Evolutionary conservation across 2,329 filamentous ascomycete genomes (phyloP).

Genomic region (Aspergillus glaucus): DNA sequence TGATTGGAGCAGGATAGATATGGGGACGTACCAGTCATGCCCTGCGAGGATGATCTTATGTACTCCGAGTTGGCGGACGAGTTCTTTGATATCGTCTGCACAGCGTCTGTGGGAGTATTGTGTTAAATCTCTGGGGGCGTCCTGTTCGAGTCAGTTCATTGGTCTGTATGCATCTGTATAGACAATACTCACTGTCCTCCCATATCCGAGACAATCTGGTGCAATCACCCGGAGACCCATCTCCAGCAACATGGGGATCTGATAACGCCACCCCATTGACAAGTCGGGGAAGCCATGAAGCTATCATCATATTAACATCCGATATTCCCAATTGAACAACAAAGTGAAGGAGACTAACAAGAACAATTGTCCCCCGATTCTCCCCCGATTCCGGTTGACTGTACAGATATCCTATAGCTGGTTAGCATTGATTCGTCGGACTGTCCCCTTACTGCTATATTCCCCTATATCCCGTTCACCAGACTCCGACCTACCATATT

Average conservation of each 20-base stretch:
- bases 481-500: constrained; percentile 48
- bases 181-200: constrained; percentile 53
- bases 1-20: not conserved
- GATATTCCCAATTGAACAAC: not conserved
- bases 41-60: constrained; percentile 71
- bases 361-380: constrained; percentile 49
- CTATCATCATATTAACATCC: constrained; percentile 21
- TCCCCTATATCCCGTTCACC: not conserved
- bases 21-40: constrained; percentile 64
- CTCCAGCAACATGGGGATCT: constrained; percentile 69
- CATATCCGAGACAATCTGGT: constrained; percentile 83
- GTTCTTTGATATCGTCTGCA: constrained; percentile 66
- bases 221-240: constrained; percentile 73
- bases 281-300: constrained; percentile 81
- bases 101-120: constrained; percentile 68
- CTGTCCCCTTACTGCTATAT: not conserved
- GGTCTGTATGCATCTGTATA: not conserved
- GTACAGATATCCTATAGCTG: constrained; percentile 45
- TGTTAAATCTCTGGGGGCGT: constrained; percentile 54
- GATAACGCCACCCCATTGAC: constrained; percentile 79
- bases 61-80: constrained; percentile 55
- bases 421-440: not conserved
- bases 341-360: constrained; percentile 32
- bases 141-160: constrained; percentile 33
- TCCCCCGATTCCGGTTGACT: constrained; percentile 39